These are phyloP conservation scores for Ophiostoma sp. DNA, from an alignment of 2,329 filamentous ascomycete species.

Conservation along the genomic window DNA sequence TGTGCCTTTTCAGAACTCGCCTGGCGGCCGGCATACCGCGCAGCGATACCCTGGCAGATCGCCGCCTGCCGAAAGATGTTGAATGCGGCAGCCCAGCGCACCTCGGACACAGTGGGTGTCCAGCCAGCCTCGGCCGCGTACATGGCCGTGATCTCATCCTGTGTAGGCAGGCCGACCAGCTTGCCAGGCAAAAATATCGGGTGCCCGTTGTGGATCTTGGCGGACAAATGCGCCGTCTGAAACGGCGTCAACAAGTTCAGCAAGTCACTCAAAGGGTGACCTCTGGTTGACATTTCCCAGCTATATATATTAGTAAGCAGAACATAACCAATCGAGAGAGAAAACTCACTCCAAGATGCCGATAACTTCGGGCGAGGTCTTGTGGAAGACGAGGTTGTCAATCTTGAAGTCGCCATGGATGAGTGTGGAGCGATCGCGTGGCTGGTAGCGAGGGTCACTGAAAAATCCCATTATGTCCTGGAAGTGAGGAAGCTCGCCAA, in stretches of 20 bases:
- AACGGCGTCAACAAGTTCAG: slow-evolving; percentile 65
- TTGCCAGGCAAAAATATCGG: slow-evolving; percentile 55
- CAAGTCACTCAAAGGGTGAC: slow-evolving; percentile 89
- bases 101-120: slow-evolving; percentile 46
- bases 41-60: slow-evolving; percentile 83
- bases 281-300: slow-evolving; percentile 98
- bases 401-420: slow-evolving; percentile 98
- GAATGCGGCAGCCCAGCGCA: slow-evolving; percentile 58
- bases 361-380: slow-evolving; percentile 79
- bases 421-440: slow-evolving; percentile 69
- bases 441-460: slow-evolving; percentile 60
- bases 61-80: slow-evolving; percentile 55
- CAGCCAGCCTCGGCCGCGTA: slow-evolving; percentile 48
- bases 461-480: slow-evolving; percentile 77
- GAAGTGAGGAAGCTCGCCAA: slow-evolving; percentile 80
- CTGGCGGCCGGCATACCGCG: slow-evolving; percentile 75
- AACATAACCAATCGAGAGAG: neutral
- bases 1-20: slow-evolving; percentile 80
- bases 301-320: slow-evolving; percentile 32
- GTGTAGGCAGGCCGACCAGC: slow-evolving; percentile 52
- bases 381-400: slow-evolving; percentile 84
- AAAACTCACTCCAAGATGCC: slow-evolving; percentile 71
- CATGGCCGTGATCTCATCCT: slow-evolving; percentile 34
- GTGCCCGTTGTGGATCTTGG: slow-evolving; percentile 31
- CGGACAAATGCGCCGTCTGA: slow-evolving; percentile 35